Evolutionary conservation across 768 basidiomycete genomes (phyloP).

Genomic region (Podaxis pistillaris): DNA sequence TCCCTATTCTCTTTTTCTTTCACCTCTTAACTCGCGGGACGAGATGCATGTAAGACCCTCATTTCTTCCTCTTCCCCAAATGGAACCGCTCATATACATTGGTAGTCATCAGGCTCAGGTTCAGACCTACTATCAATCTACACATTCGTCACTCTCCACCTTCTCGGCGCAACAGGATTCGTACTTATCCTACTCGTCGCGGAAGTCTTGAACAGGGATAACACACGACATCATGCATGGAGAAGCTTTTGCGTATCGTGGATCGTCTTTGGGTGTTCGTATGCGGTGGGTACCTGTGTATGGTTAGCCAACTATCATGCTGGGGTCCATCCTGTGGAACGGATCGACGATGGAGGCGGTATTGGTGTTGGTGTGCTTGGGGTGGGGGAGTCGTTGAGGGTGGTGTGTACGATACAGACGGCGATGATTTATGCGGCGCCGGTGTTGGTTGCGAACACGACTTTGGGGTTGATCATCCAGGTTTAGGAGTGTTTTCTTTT

Average conservation of each 20-base stretch:
- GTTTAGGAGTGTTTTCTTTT: neutral
- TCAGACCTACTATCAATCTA: neutral
- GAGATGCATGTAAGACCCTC: neutral
- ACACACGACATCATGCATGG: constrained; percentile 1
- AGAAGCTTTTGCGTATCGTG: constrained; percentile 3
- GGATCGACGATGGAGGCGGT: neutral
- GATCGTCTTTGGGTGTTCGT: constrained; percentile 9
- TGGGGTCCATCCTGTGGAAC: neutral
- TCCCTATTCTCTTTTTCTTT: neutral
- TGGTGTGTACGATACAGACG: constrained; percentile 4
- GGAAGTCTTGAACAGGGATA: neutral
- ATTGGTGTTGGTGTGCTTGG: neutral
- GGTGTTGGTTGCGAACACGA: constrained; percentile 1
- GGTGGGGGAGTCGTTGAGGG: neutral
- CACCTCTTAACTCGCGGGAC: neutral
- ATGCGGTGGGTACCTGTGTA: neutral
- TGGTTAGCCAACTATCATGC: no score
- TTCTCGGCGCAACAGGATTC: neutral
- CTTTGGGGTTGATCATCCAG: constrained; percentile 10
- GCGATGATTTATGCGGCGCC: constrained; percentile 10
- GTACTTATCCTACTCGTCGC: neutral
- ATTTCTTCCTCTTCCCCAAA: neutral
- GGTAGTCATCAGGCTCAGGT: neutral
- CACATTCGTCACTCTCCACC: neutral
- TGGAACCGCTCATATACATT: neutral